Percentiles rank a stretch among this genome's conserved stretches.
These are phyloP conservation scores for Cardiospermum halicacabum DNA, from an alignment of 345 rosid species.

Conservation along the genomic window DNA sequence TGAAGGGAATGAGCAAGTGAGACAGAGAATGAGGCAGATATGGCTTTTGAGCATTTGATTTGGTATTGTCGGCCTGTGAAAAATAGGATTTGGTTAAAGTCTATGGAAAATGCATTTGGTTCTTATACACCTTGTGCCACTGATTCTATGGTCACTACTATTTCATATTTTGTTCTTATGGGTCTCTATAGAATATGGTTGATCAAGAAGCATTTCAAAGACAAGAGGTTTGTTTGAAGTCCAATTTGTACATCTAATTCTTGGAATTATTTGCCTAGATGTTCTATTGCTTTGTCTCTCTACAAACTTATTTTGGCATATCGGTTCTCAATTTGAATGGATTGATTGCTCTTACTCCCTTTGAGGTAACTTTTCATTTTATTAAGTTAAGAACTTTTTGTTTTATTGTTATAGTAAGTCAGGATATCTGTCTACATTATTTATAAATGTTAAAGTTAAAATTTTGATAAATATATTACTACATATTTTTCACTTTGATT, in stretches of 20 bases:
- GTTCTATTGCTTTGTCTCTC: slow-evolving; percentile 70
- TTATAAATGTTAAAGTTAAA: neutral
- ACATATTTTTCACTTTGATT: too few species aligned
- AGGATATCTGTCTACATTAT: neutral
- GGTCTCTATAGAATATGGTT: slow-evolving; percentile 75
- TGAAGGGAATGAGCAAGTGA: slow-evolving; percentile 15
- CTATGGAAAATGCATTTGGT: slow-evolving; percentile 87
- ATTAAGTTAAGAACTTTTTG: neutral
- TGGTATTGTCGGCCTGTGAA: slow-evolving; percentile 85
- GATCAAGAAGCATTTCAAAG: slow-evolving; percentile 57
- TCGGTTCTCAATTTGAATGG: slow-evolving; percentile 76
- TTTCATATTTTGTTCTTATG: slow-evolving; percentile 64
- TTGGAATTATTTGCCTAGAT: slow-evolving; percentile 64
- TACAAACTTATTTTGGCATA: slow-evolving; percentile 83
- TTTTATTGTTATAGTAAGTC: neutral
- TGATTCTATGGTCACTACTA: slow-evolving; percentile 58
- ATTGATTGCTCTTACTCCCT: slow-evolving; percentile 72
- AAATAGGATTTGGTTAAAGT: slow-evolving; percentile 69
- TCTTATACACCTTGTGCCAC: slow-evolving; percentile 93
- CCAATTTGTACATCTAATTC: slow-evolving; percentile 61
- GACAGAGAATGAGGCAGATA: slow-evolving; percentile 24
- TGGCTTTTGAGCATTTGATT: slow-evolving; percentile 61
- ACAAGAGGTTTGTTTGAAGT: slow-evolving; percentile 65
- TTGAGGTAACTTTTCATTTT: slow-evolving; percentile 51
- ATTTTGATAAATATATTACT: neutral